Evolutionary conservation across 225 moss, liverwort and hornwort species (phyloP).

Genomic region (Straminergon stramineum): DNA sequence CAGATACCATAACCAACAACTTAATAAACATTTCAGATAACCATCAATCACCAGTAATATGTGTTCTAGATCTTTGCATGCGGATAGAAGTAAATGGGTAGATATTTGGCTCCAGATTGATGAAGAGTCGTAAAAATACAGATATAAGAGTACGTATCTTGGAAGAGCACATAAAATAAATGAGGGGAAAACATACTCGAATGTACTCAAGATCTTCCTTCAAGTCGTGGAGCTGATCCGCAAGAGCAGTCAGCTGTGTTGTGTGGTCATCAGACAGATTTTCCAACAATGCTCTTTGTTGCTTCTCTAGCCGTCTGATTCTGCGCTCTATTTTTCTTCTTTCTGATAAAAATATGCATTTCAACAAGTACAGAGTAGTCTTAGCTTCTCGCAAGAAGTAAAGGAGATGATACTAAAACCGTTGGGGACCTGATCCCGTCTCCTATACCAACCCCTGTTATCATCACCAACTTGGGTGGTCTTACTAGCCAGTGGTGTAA

Average conservation of each 20-base stretch:
- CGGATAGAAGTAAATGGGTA: not conserved
- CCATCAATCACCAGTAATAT: not conserved
- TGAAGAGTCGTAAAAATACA: not conserved
- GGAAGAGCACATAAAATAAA: not conserved
- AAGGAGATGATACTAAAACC: not conserved
- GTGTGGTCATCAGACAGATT: slow-evolving; percentile 45
- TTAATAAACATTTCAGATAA: not conserved
- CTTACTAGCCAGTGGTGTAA: not conserved
- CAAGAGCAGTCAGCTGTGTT: slow-evolving; percentile 33
- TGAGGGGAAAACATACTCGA: slow-evolving; percentile 39
- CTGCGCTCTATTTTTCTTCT: slow-evolving; percentile 96
- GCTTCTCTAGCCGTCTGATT: slow-evolving; percentile 87
- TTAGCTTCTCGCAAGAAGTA: not conserved
- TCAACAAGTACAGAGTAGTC: not conserved
- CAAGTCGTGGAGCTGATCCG: slow-evolving; percentile 68
- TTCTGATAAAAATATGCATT: slow-evolving; percentile 26
- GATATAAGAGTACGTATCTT: not conserved
- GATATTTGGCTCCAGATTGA: not conserved
- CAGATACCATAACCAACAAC: not conserved
- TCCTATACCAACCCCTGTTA: not conserved
- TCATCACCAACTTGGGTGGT: not conserved
- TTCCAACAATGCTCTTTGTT: slow-evolving; percentile 74
- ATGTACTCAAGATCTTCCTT: slow-evolving; percentile 99
- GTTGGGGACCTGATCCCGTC: not conserved
- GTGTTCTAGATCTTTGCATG: not conserved